Evolutionary conservation across 2,329 filamentous ascomycete genomes (phyloP).

Genomic region (Botrytis hyacinthi): DNA sequence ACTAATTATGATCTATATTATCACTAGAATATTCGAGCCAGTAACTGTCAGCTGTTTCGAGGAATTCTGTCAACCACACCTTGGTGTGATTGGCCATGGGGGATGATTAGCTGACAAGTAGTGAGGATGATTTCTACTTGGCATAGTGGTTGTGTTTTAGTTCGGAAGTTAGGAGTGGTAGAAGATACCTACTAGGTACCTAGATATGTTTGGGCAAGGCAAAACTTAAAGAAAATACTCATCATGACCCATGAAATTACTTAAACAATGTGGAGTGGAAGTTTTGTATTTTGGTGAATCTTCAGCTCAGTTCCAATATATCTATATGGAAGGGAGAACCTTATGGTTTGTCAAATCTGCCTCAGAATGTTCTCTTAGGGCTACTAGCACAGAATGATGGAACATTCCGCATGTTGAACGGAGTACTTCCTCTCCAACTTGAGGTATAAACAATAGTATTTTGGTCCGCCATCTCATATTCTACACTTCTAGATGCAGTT

Average conservation of each 20-base stretch:
- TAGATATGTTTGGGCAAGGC: not conserved
- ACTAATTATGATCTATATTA: not conserved
- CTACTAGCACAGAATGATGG: not conserved
- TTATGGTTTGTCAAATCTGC: not conserved
- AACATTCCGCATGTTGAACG: not conserved
- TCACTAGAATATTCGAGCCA: not conserved
- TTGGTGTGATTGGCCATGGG: too few relatives aligned
- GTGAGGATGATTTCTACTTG: not conserved
- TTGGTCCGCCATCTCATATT: slow-evolving; percentile 4
- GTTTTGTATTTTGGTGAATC: not conserved
- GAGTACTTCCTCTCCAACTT: not conserved
- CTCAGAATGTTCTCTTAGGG: not conserved
- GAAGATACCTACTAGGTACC: not conserved
- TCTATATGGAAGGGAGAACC: not conserved
- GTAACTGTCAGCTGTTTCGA: too few relatives aligned
- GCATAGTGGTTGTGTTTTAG: too few relatives aligned
- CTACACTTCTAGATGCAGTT: slow-evolving; percentile 18
- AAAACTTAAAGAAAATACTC: not conserved
- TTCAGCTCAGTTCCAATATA: not conserved
- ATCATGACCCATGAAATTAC: not conserved
- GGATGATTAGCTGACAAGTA: too few relatives aligned
- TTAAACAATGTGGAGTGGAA: not conserved
- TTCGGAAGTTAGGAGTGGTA: not conserved
- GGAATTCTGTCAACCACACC: too few relatives aligned
- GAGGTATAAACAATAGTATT: slow-evolving; percentile 14